These are phyloP conservation scores for Penicillium paneum DNA, from an alignment of 2,329 filamentous ascomycete species.

Conservation along the genomic window DNA sequence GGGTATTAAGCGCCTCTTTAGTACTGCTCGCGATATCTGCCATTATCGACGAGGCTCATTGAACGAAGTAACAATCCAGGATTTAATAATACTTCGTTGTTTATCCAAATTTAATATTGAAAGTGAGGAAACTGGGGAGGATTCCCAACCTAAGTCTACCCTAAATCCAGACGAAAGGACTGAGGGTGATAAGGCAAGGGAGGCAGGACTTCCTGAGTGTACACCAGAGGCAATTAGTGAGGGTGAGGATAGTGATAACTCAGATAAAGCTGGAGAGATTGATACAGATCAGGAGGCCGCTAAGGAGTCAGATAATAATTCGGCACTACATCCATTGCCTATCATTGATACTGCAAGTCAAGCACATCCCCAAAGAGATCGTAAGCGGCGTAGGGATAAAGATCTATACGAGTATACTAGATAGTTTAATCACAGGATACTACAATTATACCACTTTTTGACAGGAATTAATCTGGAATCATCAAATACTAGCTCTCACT, in stretches of 20 bases:
- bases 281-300: background rate
- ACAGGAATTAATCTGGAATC: too few relatives aligned
- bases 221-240: too few relatives aligned
- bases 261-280: background rate
- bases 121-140: too few relatives aligned
- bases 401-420: too few relatives aligned
- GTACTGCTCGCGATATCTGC: background rate
- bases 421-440: too few relatives aligned
- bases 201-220: too few relatives aligned
- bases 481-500: too few relatives aligned
- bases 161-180: too few relatives aligned
- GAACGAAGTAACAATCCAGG: background rate
- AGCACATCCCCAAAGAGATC: background rate
- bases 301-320: background rate
- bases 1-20: background rate
- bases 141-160: too few relatives aligned
- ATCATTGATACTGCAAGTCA: background rate
- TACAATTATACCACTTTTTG: too few relatives aligned
- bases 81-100: background rate
- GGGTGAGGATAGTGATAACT: background rate
- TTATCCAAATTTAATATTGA: background rate
- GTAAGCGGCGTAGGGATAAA: too few relatives aligned
- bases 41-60: background rate
- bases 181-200: too few relatives aligned
- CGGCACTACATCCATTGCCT: background rate